Conservation (phyloP, 2,329 filamentous ascomycete species). For the Calonectria ilicicola region DNA sequence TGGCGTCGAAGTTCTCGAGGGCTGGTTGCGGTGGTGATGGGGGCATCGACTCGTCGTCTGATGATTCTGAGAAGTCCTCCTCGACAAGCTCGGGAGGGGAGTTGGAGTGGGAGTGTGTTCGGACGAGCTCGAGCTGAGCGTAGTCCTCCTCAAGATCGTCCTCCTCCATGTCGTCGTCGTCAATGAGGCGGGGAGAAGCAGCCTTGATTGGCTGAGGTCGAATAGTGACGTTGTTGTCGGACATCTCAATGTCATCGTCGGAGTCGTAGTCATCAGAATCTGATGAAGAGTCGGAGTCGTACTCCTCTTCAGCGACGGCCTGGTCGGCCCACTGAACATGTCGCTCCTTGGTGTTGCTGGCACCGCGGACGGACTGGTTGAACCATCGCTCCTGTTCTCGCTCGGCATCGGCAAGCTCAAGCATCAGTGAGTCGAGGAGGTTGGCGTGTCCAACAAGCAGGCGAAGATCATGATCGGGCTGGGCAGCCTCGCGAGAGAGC, state of each 20-base stretch:
- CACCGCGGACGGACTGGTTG: conserved; percentile 91
- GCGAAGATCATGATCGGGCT: conserved; percentile 92
- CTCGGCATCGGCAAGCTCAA: conserved; percentile 91
- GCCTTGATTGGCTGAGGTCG: conserved; percentile 52
- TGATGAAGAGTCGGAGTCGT: conserved; percentile 71
- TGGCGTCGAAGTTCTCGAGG: conserved; percentile 70
- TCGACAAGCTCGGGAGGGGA: conserved; percentile 78
- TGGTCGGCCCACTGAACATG: conserved; percentile 91
- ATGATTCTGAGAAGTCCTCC: conserved; percentile 77
- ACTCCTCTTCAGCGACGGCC: conserved; percentile 78
- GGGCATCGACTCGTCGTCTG: conserved; percentile 82
- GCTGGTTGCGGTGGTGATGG: conserved; percentile 73
- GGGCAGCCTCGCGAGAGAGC: conserved; percentile 92
- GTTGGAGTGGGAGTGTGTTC: conserved; percentile 74
- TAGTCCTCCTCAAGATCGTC: conserved; percentile 74
- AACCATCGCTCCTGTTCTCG: conserved; percentile 97
- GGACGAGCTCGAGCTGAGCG: conserved; percentile 74
- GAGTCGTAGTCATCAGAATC: conserved; percentile 62
- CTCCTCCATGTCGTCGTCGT: conserved; percentile 59
- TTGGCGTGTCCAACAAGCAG: conserved; percentile 98
- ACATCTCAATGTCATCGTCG: conserved; percentile 71
- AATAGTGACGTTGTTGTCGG: conserved; percentile 51
- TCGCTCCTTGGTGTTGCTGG: conserved; percentile 71
- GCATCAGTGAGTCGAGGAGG: conserved; percentile 95
- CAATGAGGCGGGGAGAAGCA: conserved; percentile 48